Conservation (phyloP, 352 stramenopile genomes). For the Phytophthora sojae region DNA sequence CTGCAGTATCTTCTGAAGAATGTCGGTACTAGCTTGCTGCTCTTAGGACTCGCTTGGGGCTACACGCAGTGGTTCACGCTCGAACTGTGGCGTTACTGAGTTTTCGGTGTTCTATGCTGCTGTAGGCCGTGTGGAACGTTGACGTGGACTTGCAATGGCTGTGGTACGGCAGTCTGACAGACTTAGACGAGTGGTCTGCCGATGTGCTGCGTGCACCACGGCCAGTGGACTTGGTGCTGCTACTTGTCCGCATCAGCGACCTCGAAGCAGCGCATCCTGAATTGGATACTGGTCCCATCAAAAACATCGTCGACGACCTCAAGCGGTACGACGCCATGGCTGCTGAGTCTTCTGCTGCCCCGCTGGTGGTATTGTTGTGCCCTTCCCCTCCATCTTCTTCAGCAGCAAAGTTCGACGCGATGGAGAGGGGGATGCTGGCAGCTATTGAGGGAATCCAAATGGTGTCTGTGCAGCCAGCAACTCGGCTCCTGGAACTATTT, state of each 20-base stretch:
- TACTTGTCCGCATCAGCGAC: conserved; percentile 70
- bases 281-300: conserved; percentile 24
- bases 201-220: conserved; percentile 16
- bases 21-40: conserved; percentile 38
- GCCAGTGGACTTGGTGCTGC: conserved; percentile 52
- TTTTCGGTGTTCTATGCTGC: conserved; percentile 5
- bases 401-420: conserved; percentile 18
- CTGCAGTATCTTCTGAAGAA: conserved; percentile 58
- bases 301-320: conserved; percentile 38
- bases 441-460: conserved; percentile 31
- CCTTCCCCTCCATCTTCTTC: conserved; percentile 30
- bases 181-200: conserved; percentile 43
- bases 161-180: conserved; percentile 52
- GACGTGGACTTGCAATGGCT: conserved; percentile 62
- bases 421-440: conserved; percentile 17
- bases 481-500: conserved; percentile 38
- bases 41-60: not conserved
- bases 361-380: conserved; percentile 53
- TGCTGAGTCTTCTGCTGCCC: conserved; percentile 5
- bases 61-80: conserved; percentile 8
- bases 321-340: conserved; percentile 29
- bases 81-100: too few species aligned
- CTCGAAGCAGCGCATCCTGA: conserved; percentile 65
- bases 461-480: conserved; percentile 40
- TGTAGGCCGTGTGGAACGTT: conserved; percentile 36